Evolutionary conservation across 495 filamentous ascomycete genomes (phyloP), one percentile per base, ranked within the genome.

Genomic region (Xylona heveae): DNA sequence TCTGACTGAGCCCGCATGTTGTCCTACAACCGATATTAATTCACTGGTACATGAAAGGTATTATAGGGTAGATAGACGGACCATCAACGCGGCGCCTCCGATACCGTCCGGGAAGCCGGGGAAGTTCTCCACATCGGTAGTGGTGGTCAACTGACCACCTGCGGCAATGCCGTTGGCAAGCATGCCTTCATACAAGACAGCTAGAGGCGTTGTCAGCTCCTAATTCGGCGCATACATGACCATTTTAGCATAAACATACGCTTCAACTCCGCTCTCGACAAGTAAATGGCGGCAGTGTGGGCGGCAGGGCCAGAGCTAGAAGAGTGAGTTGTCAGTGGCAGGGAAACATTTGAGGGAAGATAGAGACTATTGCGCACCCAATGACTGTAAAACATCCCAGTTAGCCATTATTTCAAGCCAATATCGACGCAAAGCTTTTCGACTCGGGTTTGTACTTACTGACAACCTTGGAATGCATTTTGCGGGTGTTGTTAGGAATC

Each of bases 101-200:
- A 95, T 79, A 36, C 78, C 81, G 30, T 74, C 64, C 37, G 77
- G 78, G 60, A 93, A 97, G 22, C 88, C 88, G 31, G 88, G 88
- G 57, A 71, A 97, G 59, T 97, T 97, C 63, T 97, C 88, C 34
- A 97, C 71, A 38, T 97, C 88, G 45, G 91, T 94, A 36, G 88
- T 97, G 23, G 88, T 97, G 16, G 88, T 97, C 35, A 97, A 60
- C 61, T 97, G 88, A 20, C 88, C 88, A 44, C 88, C 88, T 30
- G 88, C 76, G 4, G 88, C 88, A 50, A 90, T 88, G 43, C 88
- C 88, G 45, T 93, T 90, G 41, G 88, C 88, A 38, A 97, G 73
- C 63, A 95, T 91, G 38, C 88, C 88, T 60, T 97, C 88, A 47
- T 95, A 97, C 35, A 97, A 60, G 37, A 93, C 77, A 23, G 88